Evolutionary conservation across 805 yeast species (phyloP), one percentile per base, ranked within the genome.

Genomic region (Suhomyces emberorum): DNA sequence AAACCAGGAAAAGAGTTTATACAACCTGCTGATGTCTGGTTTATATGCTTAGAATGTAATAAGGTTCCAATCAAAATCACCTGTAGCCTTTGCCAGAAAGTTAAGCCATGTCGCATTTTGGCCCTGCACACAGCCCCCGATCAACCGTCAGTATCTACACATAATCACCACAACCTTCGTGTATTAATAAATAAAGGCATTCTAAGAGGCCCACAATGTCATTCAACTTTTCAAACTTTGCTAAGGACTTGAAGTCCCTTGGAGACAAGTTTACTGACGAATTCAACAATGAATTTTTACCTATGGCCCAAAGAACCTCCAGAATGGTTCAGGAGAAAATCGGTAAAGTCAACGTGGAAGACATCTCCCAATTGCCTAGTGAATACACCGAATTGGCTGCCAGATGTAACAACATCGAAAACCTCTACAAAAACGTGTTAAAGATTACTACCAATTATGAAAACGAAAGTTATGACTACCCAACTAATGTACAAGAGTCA

Each of bases 401-500:
- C 28, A 55, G 52, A 43, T 67, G 72, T 44, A 65, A 66, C 51
- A 60, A 61, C 39, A 60, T 65, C 39, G 73, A 67, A 38, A 58
- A 51, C 27, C 51, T 68, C 39, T 69, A 68, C 52, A 59, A 61
- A 48, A 68, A 69, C 42, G 64, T 65, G 15, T 60, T 67, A 48
- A 66, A 63, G 44, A 60, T 66, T 35, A 65, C 69, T 11, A 52
- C 74, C 29, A 72, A 70, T 39, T 86, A 82, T 61, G 89, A 82
- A 52, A 74, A 67, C 47, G 95, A 85, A 61, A 74, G 83, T 33
- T 87, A 86, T 61, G 95, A 86, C 61, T 86, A 86, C 58, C 95
- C 95, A 7, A 76, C 79, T 37, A 81, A 81, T 50, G 67, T 80
- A 46, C 76, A 76, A 50, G 95, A 87, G 54, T 78, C 88, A n/a